Base-by-base conservation (phyloP, 2,329 filamentous ascomycete genomes). In the Neodidymelliopsis sp. region DNA sequence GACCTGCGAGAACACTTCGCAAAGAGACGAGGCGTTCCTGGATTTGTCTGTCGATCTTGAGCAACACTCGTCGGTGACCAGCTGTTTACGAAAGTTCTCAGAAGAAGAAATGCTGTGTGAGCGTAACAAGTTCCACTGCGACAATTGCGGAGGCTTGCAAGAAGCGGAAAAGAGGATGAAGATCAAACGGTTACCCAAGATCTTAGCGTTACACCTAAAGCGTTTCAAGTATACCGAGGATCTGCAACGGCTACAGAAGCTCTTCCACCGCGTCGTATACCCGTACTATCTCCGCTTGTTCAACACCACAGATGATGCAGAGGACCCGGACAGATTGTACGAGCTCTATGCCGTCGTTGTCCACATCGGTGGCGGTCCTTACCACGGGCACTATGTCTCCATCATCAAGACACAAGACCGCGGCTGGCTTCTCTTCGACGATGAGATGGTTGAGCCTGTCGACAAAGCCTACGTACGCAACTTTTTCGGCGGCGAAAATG, bases 151-250 rank as follows among this genome's bases (percentile, higher is more conserved):
- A 42, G 94, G 94, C 2, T 78, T 99, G 45, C 94, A 99, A 74
- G 94, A 99, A 75, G 94, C 94, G 0, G 94, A 99, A 74, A 99
- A 97, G 79, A 85, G 94, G 57, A 99, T 99, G 94, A 99, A 97
- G 79, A 93, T 99, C 62, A 97, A 99, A 78, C 85, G 90, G 42
- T 77, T 97, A 67, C 94, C 94, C 4, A 91, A 90, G 67, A 91
- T 99, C 51, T 76, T 99, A 56, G 92, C 94, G 4, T 77, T 99
- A 49, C 94, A 99, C 69, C 76, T 99, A 55, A 99, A 99, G 76
- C 85, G 94, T 47, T 99, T 99, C 80, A 97, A 97, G 76, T 99
- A 97, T 70, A 97, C 93, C 2, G 94, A 97, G 69, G 93, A 97
- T 71, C 84, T 95, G 67, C 94, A 92, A 59, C 85, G 92, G 44